Evolutionary conservation across 2,329 filamentous ascomycete species (phyloP).

Genomic region (Xylariaceae sp.): DNA sequence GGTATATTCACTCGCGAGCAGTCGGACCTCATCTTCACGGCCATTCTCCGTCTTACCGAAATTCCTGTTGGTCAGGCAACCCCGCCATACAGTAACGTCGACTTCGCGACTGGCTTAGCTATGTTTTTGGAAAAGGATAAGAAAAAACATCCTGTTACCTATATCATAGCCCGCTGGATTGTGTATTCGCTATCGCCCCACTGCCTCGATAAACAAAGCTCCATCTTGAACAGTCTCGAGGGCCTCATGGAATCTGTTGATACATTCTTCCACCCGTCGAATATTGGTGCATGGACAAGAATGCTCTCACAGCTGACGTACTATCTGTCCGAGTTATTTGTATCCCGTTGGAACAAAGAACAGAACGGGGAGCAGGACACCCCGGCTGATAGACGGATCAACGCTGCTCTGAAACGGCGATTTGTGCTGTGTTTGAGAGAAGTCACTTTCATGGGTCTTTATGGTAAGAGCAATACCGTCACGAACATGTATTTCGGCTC

Average conservation of each 20-base stretch:
- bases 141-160: conserved; percentile 85
- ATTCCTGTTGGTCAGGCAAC: conserved; percentile 96
- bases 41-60: conserved; percentile 80
- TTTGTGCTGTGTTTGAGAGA: conserved; percentile 88
- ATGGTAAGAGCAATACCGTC: conserved; percentile 87
- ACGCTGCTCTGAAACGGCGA: conserved; percentile 72
- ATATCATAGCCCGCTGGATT: conserved; percentile 89
- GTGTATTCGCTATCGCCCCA: conserved; percentile 86
- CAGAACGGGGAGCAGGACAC: conserved; percentile 87
- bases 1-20: conserved; percentile 92
- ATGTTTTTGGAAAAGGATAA: conserved; percentile 86
- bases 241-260: conserved; percentile 91
- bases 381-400: conserved; percentile 73
- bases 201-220: conserved; percentile 70
- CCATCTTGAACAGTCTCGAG: conserved; percentile 78
- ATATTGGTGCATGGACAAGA: conserved; percentile 86
- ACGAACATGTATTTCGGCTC: conserved; percentile 90
- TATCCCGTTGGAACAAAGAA: conserved; percentile 96
- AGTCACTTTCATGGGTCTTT: conserved; percentile 96
- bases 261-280: conserved; percentile 98
- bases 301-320: conserved; percentile 85
- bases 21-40: conserved; percentile 87
- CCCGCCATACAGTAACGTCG: conserved; percentile 82
- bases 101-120: conserved; percentile 76
- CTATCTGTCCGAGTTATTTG: conserved; percentile 91